These are phyloP conservation scores for Tuber umbilicatum DNA, from an alignment of 495 filamentous ascomycete species.

Conservation along the genomic window DNA sequence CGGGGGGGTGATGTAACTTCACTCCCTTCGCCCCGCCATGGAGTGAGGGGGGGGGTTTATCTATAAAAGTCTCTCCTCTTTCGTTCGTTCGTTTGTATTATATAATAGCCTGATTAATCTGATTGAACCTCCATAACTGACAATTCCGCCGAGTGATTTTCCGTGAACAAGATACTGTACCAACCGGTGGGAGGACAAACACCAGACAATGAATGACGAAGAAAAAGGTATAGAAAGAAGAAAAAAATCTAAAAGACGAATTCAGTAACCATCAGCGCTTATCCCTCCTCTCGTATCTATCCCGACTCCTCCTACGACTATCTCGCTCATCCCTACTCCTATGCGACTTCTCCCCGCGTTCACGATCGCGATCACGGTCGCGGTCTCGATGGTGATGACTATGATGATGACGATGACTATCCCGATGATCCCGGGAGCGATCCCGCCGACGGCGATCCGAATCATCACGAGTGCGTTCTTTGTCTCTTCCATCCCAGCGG, in stretches of 20 bases:
- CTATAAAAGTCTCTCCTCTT: background rate
- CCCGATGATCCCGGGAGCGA: background rate
- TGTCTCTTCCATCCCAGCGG: background rate
- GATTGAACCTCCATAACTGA: background rate
- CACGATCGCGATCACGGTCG: background rate
- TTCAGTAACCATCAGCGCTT: background rate
- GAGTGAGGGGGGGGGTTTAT: background rate
- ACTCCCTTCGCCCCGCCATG: background rate
- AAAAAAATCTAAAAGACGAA: background rate
- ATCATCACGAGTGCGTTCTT: background rate
- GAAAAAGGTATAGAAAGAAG: background rate
- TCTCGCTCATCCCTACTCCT: slow-evolving; percentile 1
- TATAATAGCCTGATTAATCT: background rate
- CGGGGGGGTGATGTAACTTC: slow-evolving; percentile 27
- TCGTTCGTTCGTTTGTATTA: background rate
- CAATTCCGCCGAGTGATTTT: background rate
- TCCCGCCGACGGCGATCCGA: background rate
- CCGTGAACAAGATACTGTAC: background rate
- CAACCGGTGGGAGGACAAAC: background rate
- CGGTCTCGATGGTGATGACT: background rate
- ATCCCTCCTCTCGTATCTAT: slow-evolving; percentile 1
- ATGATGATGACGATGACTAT: background rate
- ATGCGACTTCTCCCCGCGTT: background rate
- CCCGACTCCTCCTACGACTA: background rate
- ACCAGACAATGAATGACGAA: background rate